Base-by-base conservation (phyloP, 2,329 filamentous ascomycete genomes). In the Trichophyton benhamiae region DNA sequence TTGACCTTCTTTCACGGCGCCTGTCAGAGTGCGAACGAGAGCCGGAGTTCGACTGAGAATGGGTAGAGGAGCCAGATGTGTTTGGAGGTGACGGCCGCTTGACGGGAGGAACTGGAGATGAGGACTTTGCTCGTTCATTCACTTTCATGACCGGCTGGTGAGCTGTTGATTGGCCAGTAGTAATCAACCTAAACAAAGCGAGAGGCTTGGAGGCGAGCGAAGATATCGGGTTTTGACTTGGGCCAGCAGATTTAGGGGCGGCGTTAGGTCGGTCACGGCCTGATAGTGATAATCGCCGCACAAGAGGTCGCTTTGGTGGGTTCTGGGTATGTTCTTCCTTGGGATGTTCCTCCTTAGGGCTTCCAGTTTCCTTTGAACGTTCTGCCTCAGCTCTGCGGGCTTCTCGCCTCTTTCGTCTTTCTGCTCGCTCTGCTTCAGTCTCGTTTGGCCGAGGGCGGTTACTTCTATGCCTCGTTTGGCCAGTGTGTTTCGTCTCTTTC, bases 91-190 rank as follows among this genome's bases (percentile, higher is more conserved):
- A 71, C 61, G 41, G 44, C 20, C 57, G 48, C 44, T 46, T 49
- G 38, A 42, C 30, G 17, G 33, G 38, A 2, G 55, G 38, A 7
- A 42, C 30, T 13, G 55, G 38, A 22, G 60, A 61, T 17, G 62
- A 60, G 17, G 49, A 38, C 17, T 60, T 58, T 5, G 72, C 73
- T 60, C 65, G 62, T 48, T 68, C 68, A 60, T 75, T 76, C 17
- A 77, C 65, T 59, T 69, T 72, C 41, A 77, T 67, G 15, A 76
- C 67, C n/a, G 71, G 74, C 0, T 69, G 71, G 33, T 72, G 71
- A 17, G 71, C 74, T 58, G 76, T 72, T 3, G 74, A 75, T 48
- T 75, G 69, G n/a, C 73, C 76, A 15, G 70, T 70, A 15, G 70
- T 71, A 67, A 76, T 72, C 30, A 60, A 64, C 49, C 65, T 69